phyloP scores from a whole-genome alignment of 768 basidiomycete genomes.

The Podaxis mareebaensis region DNA sequence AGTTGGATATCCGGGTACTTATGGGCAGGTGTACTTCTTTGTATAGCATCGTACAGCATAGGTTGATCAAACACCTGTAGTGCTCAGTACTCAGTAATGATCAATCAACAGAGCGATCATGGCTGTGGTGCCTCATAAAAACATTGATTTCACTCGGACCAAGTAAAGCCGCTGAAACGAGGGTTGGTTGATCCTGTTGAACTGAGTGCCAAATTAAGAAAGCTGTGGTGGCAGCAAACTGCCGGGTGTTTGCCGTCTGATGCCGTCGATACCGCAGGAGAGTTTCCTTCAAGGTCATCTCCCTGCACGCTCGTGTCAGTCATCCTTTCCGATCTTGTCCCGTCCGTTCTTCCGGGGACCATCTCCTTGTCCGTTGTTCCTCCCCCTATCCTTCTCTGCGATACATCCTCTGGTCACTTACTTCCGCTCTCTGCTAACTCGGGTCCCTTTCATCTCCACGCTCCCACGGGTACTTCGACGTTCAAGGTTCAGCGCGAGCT shows the following conservation, averaged over 20 bases:
- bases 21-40: not conserved
- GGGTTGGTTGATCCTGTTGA: not conserved
- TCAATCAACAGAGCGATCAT: not conserved
- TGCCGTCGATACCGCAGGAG: not conserved
- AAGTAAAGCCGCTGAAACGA: not conserved
- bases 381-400: not conserved
- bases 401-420: not conserved
- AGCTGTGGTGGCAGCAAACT: not conserved
- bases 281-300: not conserved
- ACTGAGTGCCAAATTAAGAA: slow-evolving; percentile 4
- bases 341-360: not conserved
- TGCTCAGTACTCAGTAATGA: not conserved
- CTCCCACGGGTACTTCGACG: not conserved
- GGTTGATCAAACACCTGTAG: not conserved
- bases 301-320: not conserved
- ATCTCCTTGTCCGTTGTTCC: slow-evolving; percentile 13
- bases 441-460: not conserved
- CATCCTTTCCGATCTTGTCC: not conserved
- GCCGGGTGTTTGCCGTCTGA: not conserved
- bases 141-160: too few species aligned
- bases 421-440: not conserved
- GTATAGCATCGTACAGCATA: not conserved
- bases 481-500: not conserved
- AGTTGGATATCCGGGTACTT: not conserved
- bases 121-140: too few species aligned